These are phyloP conservation scores for Candida adriatica DNA, from an alignment of 805 yeast genomes.

Conservation along the genomic window DNA sequence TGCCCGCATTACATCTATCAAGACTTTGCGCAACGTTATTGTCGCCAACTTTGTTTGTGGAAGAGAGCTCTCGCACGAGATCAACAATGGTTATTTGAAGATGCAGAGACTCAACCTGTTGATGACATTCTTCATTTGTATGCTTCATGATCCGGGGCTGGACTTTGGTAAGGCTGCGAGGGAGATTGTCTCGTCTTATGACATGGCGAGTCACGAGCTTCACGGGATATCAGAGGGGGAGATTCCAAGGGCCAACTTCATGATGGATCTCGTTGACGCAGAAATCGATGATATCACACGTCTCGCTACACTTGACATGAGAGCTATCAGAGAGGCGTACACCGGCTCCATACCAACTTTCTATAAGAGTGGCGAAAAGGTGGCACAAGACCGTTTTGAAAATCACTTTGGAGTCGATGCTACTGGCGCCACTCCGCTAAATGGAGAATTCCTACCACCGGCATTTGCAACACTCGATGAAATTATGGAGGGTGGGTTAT, in stretches of 20 bases:
- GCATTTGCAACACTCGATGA: too few species aligned
- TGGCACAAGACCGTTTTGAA: too few species aligned
- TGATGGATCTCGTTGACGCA: slow-evolving; percentile 12
- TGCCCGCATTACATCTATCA: slow-evolving; percentile 6
- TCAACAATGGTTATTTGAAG: slow-evolving; percentile 12
- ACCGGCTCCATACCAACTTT: too few species aligned
- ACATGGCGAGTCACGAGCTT: slow-evolving; percentile 2
- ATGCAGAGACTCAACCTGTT: slow-evolving; percentile 15
- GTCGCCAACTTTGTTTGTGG: slow-evolving; percentile 6
- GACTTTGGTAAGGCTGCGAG: slow-evolving; percentile 13
- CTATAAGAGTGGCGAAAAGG: too few species aligned
- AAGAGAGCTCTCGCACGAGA: slow-evolving; percentile 12
- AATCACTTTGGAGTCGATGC: too few species aligned
- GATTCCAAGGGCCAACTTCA: slow-evolving; percentile 14
- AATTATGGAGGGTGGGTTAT: too few species aligned
- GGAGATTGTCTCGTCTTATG: slow-evolving; percentile 1
- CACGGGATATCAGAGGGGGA: slow-evolving; percentile 13
- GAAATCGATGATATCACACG: too few species aligned
- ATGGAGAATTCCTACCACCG: too few species aligned
- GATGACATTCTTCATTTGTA: slow-evolving; percentile 9
- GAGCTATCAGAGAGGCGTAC: too few species aligned
- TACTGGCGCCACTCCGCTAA: too few species aligned
- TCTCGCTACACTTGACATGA: too few species aligned
- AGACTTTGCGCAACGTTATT: slow-evolving; percentile 8
- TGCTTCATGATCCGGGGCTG: slow-evolving; percentile 14